Conservation (phyloP, 495 filamentous ascomycete genomes). For the Penicillium robsamsonii region DNA sequence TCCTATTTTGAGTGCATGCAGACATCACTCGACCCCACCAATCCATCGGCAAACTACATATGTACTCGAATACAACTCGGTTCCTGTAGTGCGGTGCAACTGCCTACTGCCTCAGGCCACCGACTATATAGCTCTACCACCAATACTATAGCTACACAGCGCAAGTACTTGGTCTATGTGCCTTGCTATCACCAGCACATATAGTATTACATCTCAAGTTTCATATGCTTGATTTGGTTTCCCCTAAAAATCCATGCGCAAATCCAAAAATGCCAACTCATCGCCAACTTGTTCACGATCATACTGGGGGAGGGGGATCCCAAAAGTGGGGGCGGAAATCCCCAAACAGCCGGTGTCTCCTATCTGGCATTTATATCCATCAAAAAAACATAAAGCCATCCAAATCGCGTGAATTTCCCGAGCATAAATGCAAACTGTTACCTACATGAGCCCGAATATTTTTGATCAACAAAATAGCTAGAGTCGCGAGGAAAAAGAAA, state of each 20-base stretch:
- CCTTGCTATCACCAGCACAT: background rate
- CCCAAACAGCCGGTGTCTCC: background rate
- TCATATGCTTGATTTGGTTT: background rate
- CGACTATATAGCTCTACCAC: background rate
- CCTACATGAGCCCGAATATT: background rate
- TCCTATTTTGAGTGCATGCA: background rate
- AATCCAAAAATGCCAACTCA: background rate
- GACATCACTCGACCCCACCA: background rate
- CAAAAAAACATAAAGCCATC: background rate
- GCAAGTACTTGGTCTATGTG: background rate
- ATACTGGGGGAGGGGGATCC: background rate
- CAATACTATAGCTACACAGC: background rate
- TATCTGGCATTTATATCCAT: background rate
- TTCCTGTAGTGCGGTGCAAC: background rate
- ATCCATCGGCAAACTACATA: background rate
- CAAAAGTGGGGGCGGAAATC: conserved; percentile 2
- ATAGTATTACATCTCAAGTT: background rate
- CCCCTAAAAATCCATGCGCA: background rate
- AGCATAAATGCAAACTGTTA: background rate
- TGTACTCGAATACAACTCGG: background rate
- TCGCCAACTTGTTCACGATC: background rate
- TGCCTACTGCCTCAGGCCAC: background rate
- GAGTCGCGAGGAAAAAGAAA: background rate
- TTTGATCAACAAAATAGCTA: background rate
- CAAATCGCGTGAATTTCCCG: background rate